Evolutionary conservation across 495 filamentous ascomycete genomes (phyloP), one percentile per base, ranked within the genome.

Genomic region (Achaetomiella virescens): DNA sequence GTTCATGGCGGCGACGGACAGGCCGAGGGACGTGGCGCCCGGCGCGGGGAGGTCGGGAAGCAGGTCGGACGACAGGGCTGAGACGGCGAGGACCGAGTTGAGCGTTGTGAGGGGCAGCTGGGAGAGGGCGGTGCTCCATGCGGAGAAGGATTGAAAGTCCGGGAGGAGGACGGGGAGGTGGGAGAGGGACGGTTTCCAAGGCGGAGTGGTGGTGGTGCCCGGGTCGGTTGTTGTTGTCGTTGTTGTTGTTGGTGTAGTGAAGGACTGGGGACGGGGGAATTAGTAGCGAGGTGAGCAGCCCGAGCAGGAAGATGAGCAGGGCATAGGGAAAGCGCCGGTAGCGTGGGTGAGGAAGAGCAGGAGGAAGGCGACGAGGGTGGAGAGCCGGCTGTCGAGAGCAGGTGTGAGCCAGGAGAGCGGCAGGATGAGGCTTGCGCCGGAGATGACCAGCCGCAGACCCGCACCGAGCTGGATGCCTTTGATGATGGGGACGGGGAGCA

Each of bases 391-490:
- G 68, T 95, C 87, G 6, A 81, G 78, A 74, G 76, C 81, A 2
- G 86, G 82, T 17, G 64, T 63, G 1, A 70, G 62, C 81, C 82
- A 88, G 37, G 52, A 43, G 11, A 89, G 74, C 4, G 81, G 76
- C 17, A 74, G 68, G 9, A 89, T 77, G 35, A 90, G 72, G 21
- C 0, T 10, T 1, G 41, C 52, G 76, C 76, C 3, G 21, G 87
- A 85, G 49, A 92, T 81, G 41, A 88, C 76, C 12, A 97, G 78
- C 12, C 83, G 85, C 22, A 97, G 72, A 0, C 90, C 92, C 3
- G 92, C 91, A 22, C 91, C 92, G 44, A 96, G 82, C 70, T 97
- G 92, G 62, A 97, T 96, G 11, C 92, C 92, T 65, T 93, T 95
- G 52, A 97, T 81, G 4, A 97, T 84, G 4, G 90, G 89, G 17